Percentiles rank a stretch among this genome's conserved stretches.
phyloP scores from a whole-genome alignment of 352 stramenopile species.

The Phytophthora boehmeriae region DNA sequence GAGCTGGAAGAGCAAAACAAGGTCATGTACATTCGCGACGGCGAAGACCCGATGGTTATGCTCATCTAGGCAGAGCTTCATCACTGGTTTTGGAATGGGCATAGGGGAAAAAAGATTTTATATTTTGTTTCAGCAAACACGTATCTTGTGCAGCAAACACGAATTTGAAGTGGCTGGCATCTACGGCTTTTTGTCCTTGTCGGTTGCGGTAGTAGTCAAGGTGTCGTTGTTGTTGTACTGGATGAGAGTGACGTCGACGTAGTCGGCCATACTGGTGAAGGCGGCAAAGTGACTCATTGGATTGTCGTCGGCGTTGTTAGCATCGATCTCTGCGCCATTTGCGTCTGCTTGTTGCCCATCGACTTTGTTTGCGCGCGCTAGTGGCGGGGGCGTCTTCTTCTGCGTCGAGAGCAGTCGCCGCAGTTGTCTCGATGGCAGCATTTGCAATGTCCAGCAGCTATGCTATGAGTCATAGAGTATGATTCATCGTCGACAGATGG shows the following conservation, averaged over 20 bases:
- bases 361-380: slow-evolving; percentile 11
- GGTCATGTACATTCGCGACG: slow-evolving; percentile 90
- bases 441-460: too few species aligned
- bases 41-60: slow-evolving; percentile 82
- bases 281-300: slow-evolving; percentile 62
- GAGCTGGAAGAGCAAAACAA: slow-evolving; percentile 89
- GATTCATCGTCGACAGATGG: neutral
- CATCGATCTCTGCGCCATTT: neutral
- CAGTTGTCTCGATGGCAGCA: slow-evolving; percentile 5
- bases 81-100: neutral
- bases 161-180: slow-evolving; percentile 4
- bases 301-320: slow-evolving; percentile 10
- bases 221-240: slow-evolving; percentile 52
- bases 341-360: slow-evolving; percentile 1
- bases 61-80: slow-evolving; percentile 65
- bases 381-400: slow-evolving; percentile 12
- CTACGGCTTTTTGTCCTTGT: slow-evolving; percentile 11
- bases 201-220: neutral
- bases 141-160: slow-evolving; percentile 28
- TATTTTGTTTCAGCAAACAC: slow-evolving; percentile 40
- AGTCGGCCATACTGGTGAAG: slow-evolving; percentile 75
- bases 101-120: slow-evolving; percentile 33
- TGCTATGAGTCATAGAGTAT: too few species aligned
- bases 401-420: slow-evolving; percentile 27
- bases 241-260: slow-evolving; percentile 70